Evolutionary conservation across 805 yeast genomes (phyloP), one percentile per base, ranked within the genome.

Genomic region (Lipomyces kockii): DNA sequence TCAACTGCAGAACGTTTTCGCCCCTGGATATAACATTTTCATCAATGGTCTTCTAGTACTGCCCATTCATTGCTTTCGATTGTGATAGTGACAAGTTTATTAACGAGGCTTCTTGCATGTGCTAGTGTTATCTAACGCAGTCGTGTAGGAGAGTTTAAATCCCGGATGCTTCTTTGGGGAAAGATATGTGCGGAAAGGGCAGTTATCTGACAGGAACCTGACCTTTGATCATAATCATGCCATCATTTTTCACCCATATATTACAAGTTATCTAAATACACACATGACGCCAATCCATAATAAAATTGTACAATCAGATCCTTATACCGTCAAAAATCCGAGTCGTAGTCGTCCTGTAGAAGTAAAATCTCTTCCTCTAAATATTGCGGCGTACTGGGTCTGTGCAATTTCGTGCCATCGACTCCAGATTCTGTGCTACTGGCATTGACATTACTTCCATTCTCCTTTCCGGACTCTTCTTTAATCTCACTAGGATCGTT

Each of bases 341-440:
- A 56, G 32, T 65, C 65, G 52, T 62, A 66, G 25, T 66, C 69
- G 32, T 66, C 62, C 46, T 62, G 69, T 52, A 66, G 37, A 57
- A 59, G 53, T 20, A 43, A 25, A 61, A 66, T 58, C 35, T 66
- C 61, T 22, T 62, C 69, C 1, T 27, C 27, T 25, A 61, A 27
- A 62, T 52, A 58, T 3, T 39, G 35, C 55, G 54, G 61, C n/a
- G 61, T 43, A 17, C 43, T 6, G 3, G 52, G 51, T 46, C 53
- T 20, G 29, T 4, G 34, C 43, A n/a, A 20, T n/a, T 3, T 35
- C 9, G 32, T 37, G 9, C 55, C 35, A 51, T 51, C 29, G 12
- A n/a, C 51, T 46, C 39, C 51, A 22, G 12, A n/a, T n/a, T 49
- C 34, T 29, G 29, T 55, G 1, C 11, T 27, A 17, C 46, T 9